These are phyloP conservation scores for Jackrogersella minutella DNA, from an alignment of 495 filamentous ascomycete genomes.

Conservation along the genomic window DNA sequence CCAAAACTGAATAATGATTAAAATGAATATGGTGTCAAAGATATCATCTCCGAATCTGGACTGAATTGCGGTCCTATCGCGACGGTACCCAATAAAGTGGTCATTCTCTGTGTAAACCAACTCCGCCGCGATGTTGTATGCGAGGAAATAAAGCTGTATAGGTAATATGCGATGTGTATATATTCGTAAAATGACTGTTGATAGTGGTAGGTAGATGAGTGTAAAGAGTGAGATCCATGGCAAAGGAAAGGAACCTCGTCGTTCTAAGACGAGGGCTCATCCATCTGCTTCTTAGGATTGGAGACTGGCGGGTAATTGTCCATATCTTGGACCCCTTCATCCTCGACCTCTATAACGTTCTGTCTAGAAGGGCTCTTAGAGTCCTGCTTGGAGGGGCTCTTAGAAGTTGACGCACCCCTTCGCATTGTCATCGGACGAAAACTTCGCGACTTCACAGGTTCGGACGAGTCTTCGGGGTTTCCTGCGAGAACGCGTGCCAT, in stretches of 20 bases:
- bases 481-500: slow-evolving; percentile 61
- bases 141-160: slow-evolving; percentile 8
- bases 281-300: slow-evolving; percentile 37
- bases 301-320: slow-evolving; percentile 43
- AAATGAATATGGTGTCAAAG: slow-evolving; percentile 14
- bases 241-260: slow-evolving; percentile 5
- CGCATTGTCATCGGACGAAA: slow-evolving; percentile 48
- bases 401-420: slow-evolving; percentile 37
- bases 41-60: slow-evolving; percentile 9
- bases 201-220: slow-evolving; percentile 6
- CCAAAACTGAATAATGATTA: slow-evolving; percentile 9
- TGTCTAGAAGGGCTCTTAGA: slow-evolving; percentile 38
- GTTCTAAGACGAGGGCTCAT: slow-evolving; percentile 31
- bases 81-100: slow-evolving; percentile 4
- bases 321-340: slow-evolving; percentile 53
- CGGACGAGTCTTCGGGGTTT: slow-evolving; percentile 42
- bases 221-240: slow-evolving; percentile 6
- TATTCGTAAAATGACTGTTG: slow-evolving; percentile 8
- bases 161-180: slow-evolving; percentile 6
- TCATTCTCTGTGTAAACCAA: slow-evolving; percentile 31
- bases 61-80: neutral
- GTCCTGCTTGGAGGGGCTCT: slow-evolving; percentile 38
- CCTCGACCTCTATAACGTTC: slow-evolving; percentile 41
- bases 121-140: slow-evolving; percentile 37
- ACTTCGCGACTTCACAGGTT: slow-evolving; percentile 39